Percentiles rank a stretch among this genome's conserved stretches.
Evolutionary conservation across 192 early-diverging fungal genomes (phyloP).

Genomic region (Podila clonocystis): DNA sequence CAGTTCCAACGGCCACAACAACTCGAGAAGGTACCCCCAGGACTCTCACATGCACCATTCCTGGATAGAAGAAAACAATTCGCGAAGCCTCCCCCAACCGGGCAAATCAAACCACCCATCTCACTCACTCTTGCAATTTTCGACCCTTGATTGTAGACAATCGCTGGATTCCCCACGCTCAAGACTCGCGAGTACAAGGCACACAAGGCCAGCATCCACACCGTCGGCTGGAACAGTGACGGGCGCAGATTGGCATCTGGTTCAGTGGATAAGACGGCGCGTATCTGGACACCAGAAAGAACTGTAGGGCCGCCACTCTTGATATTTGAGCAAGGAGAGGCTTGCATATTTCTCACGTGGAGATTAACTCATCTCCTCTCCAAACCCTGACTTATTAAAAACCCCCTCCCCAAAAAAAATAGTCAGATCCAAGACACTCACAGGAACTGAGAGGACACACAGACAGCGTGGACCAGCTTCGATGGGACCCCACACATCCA

Average conservation of each 20-base stretch:
- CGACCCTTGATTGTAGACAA: conserved; percentile 31
- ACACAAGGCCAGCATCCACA: conserved; percentile 69
- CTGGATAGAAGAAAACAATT: background rate
- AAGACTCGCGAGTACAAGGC: conserved; percentile 64
- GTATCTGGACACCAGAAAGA: conserved; percentile 74
- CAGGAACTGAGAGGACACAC: conserved; percentile 78
- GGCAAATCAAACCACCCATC: background rate
- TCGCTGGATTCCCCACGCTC: conserved; percentile 46
- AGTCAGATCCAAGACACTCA: conserved; percentile 67
- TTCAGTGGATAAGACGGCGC: conserved; percentile 78
- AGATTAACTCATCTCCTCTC: background rate
- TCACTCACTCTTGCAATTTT: background rate
- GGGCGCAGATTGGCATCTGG: conserved; percentile 75
- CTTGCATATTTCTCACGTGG: too few relatives aligned
- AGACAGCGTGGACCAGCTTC: conserved; percentile 81
- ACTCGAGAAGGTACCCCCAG: conserved; percentile 25
- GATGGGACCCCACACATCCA: conserved; percentile 81
- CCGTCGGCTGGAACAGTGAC: conserved; percentile 81
- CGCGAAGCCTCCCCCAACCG: background rate
- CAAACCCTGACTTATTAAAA: conserved; percentile 1
- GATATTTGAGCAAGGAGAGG: background rate
- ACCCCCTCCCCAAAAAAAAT: too few relatives aligned
- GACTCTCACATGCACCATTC: background rate
- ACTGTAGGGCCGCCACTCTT: conserved; percentile 46
- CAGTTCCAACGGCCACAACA: conserved; percentile 31